A percentile compares a stretch with the other conserved stretches of the same genome.
These are phyloP conservation scores for Coemansia sp. DNA, from an alignment of 192 early-diverging fungal genomes.

Conservation along the genomic window DNA sequence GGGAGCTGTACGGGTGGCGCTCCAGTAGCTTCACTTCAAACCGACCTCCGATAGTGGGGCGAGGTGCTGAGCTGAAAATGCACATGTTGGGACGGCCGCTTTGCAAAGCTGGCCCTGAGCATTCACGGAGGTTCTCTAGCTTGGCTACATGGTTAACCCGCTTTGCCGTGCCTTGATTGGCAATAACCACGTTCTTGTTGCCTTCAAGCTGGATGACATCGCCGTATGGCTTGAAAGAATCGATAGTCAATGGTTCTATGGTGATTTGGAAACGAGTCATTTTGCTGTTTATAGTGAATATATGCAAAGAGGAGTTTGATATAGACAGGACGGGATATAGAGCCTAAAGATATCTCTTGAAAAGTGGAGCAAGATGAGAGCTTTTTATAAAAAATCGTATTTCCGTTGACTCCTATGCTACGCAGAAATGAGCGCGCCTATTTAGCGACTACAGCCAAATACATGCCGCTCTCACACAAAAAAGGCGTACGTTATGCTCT, in stretches of 20 bases:
- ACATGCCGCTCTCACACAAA: too few relatives aligned
- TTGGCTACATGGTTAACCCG: conserved; percentile 67
- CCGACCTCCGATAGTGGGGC: conserved; percentile 34
- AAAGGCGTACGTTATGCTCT: too few relatives aligned
- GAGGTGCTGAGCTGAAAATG: conserved; percentile 59
- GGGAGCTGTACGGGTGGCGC: conserved; percentile 79
- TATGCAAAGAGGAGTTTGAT: neutral
- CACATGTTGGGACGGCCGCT: conserved; percentile 66
- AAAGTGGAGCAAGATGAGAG: too few relatives aligned
- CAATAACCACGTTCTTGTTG: conserved; percentile 49
- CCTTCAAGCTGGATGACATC: conserved; percentile 64
- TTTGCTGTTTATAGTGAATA: neutral
- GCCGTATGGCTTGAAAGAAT: conserved; percentile 70
- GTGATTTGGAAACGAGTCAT: conserved; percentile 29
- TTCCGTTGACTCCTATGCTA: too few relatives aligned
- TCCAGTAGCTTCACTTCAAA: conserved; percentile 75
- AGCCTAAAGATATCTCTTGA: too few relatives aligned
- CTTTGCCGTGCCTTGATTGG: conserved; percentile 75
- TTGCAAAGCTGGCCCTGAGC: conserved; percentile 20
- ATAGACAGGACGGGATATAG: too few relatives aligned
- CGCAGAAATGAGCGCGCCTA: too few relatives aligned
- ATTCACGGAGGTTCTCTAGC: conserved; percentile 55
- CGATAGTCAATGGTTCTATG: conserved; percentile 65
- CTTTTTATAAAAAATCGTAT: too few relatives aligned
- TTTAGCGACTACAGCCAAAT: too few relatives aligned